phyloP scores from a whole-genome alignment of 352 stramenopile genomes.

The Peronospora belbahrii region DNA sequence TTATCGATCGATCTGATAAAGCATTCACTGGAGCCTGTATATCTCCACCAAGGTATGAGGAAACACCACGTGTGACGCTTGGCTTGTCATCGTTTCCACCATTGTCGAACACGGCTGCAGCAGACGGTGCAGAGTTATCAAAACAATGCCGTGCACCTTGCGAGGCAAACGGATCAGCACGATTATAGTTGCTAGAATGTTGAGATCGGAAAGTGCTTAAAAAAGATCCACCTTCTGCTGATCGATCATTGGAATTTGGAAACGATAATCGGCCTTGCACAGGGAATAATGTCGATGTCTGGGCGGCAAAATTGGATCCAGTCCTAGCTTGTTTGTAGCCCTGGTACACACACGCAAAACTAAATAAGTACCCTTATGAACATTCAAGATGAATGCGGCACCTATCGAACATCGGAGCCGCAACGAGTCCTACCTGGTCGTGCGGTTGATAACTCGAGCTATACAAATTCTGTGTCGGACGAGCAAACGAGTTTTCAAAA shows the following conservation, averaged over 20 bases:
- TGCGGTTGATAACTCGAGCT: slow-evolving; percentile 32
- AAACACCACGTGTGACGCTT: slow-evolving; percentile 3
- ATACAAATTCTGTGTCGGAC: slow-evolving; percentile 17
- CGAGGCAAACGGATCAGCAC: slow-evolving; percentile 17
- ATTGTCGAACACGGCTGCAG: slow-evolving; percentile 14
- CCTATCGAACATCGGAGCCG: background rate
- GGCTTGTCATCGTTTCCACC: slow-evolving; percentile 3
- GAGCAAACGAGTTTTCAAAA: slow-evolving; percentile 28
- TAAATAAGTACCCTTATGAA: slow-evolving; percentile 3
- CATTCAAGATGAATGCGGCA: background rate
- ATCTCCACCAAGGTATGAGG: slow-evolving; percentile 20
- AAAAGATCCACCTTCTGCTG: slow-evolving; percentile 4
- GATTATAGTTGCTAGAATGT: slow-evolving; percentile 9
- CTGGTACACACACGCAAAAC: slow-evolving; percentile 8
- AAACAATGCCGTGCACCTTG: slow-evolving; percentile 16
- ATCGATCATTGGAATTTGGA: slow-evolving; percentile 16
- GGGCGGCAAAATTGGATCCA: slow-evolving; percentile 4
- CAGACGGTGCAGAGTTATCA: slow-evolving; percentile 13
- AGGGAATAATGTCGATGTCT: slow-evolving; percentile 6
- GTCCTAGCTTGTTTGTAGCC: slow-evolving; percentile 13
- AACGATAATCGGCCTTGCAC: slow-evolving; percentile 7
- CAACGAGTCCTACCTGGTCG: slow-evolving; percentile 26
- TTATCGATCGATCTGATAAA: slow-evolving; percentile 19
- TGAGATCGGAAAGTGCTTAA: slow-evolving; percentile 15
- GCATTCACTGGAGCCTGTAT: slow-evolving; percentile 15